Base-by-base conservation (phyloP, 108 stramenopile species). In the Pseudonitzschia multistriata region DNA sequence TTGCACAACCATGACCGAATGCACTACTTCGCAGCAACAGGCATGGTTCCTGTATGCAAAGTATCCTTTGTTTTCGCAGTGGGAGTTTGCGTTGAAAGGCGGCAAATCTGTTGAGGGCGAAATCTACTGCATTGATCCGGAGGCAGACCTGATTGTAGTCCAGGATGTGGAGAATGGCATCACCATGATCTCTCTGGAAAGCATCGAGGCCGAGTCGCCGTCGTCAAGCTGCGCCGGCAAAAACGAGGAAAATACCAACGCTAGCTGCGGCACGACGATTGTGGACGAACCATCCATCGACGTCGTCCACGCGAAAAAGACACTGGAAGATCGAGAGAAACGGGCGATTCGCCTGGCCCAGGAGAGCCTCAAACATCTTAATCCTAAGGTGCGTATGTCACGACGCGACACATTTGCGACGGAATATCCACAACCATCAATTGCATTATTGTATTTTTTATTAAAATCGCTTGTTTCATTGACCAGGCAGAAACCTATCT, bases 301-400 rank as follows among this genome's bases (percentile, higher is more conserved):
- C 45, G 37, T 72, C 76, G 33, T 64, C 73, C 66, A 78, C 76
- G 47, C 70, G 49, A 85, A 74, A 67, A 89, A 84, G 50, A 68
- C 71, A 6, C 64, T 93, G 48, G 89, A 90, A 55, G 92, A 93
- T 45, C 73, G 89, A 72, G 92, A 93, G 72, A 88, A 81, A 74
- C 78, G 87, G 60, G 89, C 89, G 8, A 62, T 93, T 35, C 68
- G 77, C 11, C 65, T 86, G 55, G 89, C 88, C 30, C 83, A 90
- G 66, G 92, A 93, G 71, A 86, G 85, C 69, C 72, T 93, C 25
- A 74, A 75, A 36, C 88, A 90, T 61, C 77, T 90, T 24, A 93
- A 93, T 73, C 82, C 87, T 73, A 86, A 85, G 86, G 91, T 92
- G 60, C 62, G 88, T 40, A 50, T 2, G 66, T 29, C 21, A 6